A percentile compares a stretch with the other conserved stretches of the same genome.
Evolutionary conservation across 225 moss, liverwort and hornwort species (phyloP).

Genomic region (Pseudisothecium myosuroides): DNA sequence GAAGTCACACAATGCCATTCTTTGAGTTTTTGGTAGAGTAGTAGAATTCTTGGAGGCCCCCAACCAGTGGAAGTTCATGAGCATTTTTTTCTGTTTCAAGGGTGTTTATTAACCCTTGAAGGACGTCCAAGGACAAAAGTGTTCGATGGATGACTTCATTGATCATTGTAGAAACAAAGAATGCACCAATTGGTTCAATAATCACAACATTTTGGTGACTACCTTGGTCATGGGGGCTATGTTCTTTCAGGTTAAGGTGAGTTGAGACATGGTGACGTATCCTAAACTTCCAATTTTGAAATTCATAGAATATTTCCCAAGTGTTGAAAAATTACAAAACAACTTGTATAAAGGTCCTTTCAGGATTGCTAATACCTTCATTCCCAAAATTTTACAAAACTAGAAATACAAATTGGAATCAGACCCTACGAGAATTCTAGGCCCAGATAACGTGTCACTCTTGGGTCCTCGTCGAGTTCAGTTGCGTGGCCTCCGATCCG

Average conservation of each 20-base stretch:
- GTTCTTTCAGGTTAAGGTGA: background rate
- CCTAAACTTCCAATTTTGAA: background rate
- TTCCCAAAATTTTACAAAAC: background rate
- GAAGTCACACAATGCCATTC: background rate
- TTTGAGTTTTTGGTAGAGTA: no score
- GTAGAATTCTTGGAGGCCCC: background rate
- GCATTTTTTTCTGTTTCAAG: background rate
- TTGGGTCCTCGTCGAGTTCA: background rate
- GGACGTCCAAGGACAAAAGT: no score
- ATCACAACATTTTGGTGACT: no score
- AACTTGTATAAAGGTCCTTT: no score
- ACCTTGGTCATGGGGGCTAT: no score
- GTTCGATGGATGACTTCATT: no score
- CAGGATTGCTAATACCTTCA: fast-evolving
- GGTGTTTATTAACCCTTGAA: background rate
- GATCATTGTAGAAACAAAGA: no score
- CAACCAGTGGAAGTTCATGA: background rate
- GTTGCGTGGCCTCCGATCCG: background rate
- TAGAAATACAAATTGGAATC: no score
- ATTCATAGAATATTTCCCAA: background rate
- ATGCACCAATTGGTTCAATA: no score
- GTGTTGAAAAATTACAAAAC: fast-evolving
- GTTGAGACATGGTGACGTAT: fast-evolving
- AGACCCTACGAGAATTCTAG: background rate
- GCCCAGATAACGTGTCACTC: background rate